Percentiles rank a stretch among this genome's conserved stretches.
These are phyloP conservation scores for Xylaria sp. DNA, from an alignment of 2,329 filamentous ascomycete species.

Conservation along the genomic window DNA sequence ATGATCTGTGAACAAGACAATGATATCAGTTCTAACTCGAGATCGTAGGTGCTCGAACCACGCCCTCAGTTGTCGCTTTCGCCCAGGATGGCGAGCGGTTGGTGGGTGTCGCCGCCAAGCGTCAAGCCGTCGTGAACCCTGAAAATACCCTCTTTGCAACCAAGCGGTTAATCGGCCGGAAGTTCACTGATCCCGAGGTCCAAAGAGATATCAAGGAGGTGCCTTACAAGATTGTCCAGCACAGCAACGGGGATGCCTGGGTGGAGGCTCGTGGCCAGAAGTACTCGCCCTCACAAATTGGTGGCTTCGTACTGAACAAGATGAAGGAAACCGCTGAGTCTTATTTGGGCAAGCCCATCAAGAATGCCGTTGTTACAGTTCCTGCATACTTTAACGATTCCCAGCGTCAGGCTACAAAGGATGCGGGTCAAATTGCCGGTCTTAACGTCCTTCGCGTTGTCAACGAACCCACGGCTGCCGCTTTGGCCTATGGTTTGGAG, in stretches of 20 bases:
- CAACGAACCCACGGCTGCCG: constrained; percentile 96
- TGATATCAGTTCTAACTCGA: constrained; percentile 32
- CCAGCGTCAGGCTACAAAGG: constrained; percentile 97
- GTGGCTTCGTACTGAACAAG: constrained; percentile 95
- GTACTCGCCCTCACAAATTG: constrained; percentile 98
- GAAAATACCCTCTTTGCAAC: constrained; percentile 99
- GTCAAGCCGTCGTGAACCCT: constrained; percentile 97
- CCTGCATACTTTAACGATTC: constrained; percentile 99
- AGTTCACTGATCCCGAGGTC: constrained; percentile 92
- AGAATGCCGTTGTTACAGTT: constrained; percentile 97
- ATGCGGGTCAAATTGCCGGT: constrained; percentile 95
- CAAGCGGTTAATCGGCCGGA: constrained; percentile 98
- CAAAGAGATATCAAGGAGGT: constrained; percentile 98
- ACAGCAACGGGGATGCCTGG: constrained; percentile 97
- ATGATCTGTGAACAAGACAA: constrained; percentile 22
- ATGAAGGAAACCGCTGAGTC: constrained; percentile 99
- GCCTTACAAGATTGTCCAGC: constrained; percentile 98
- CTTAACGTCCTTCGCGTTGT: constrained; percentile 97
- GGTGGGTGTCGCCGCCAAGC: constrained; percentile 97
- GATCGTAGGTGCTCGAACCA: constrained; percentile 80
- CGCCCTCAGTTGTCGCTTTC: constrained; percentile 94
- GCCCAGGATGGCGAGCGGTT: constrained; percentile 94
- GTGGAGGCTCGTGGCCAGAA: constrained; percentile 92
- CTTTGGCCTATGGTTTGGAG: constrained; percentile 94
- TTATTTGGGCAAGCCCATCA: constrained; percentile 88